A percentile compares a stretch with the other conserved stretches of the same genome.
Evolutionary conservation across 2,329 filamentous ascomycete species (phyloP).

Genomic region (Colletotrichum sp.): DNA sequence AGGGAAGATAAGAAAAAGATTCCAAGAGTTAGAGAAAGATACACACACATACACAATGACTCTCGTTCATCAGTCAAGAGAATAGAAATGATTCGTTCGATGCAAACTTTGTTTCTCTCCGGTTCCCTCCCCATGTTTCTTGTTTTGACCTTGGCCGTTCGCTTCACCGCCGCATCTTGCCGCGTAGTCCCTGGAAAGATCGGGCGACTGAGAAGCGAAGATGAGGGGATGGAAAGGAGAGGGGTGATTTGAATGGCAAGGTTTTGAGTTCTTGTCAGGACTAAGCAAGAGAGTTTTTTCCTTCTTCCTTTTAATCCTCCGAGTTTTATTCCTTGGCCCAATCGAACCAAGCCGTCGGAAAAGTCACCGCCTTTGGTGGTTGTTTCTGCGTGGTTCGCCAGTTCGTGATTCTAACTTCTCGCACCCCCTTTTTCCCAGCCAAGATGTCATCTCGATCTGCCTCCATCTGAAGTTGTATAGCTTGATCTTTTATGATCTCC

Average conservation of each 20-base stretch:
- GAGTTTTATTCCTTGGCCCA: neutral
- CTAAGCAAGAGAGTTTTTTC: slow-evolving; percentile 5
- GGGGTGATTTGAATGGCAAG: neutral
- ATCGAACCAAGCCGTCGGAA: neutral
- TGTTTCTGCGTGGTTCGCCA: neutral
- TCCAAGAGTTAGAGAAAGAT: neutral
- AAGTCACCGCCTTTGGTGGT: neutral
- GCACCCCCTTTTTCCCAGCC: neutral
- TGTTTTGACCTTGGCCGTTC: neutral
- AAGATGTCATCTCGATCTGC: neutral
- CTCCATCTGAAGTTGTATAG: neutral
- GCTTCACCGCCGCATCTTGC: neutral
- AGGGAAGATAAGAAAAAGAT: neutral
- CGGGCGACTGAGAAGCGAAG: neutral
- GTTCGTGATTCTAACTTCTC: neutral
- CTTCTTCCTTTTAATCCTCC: neutral
- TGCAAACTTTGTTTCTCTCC: neutral
- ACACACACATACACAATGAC: neutral
- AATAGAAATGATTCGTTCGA: neutral
- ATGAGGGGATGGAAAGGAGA: neutral
- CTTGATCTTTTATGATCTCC: neutral
- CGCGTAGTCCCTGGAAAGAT: neutral
- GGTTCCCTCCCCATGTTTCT: neutral
- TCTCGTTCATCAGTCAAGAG: neutral
- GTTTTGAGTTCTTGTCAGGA: neutral